Evolutionary conservation across 306 rosid genomes (phyloP), one percentile per base, ranked within the genome.

Genomic region (Vicia sativa): DNA sequence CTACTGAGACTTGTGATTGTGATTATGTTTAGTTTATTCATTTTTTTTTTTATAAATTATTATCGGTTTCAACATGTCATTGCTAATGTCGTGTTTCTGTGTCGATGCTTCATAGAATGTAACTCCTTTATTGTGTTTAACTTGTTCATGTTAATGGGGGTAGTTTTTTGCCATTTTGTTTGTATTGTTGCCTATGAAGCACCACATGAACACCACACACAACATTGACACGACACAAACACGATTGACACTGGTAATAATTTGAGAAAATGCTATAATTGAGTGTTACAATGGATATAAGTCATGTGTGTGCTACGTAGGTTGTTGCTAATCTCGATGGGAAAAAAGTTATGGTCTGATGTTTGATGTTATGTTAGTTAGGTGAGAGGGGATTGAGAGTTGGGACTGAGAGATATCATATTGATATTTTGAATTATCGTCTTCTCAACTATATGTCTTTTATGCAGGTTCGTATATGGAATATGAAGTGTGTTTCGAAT

Each of bases 381-480:
- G 61, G 44, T 41, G 59, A 13, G 29, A 31, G 59, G 73, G 41
- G 56, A 42, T 34, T 69, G 53, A 61, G 62, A 29, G 19, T 41
- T 50, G 45, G 44, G 57, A 37, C n/a, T 6, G 4, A 63, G 39
- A 43, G 65, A 28, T 13, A 12, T 54, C 9, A 10, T 55, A 43
- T 13, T 68, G 39, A n/a, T 62, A 6, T 62, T 62, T 64, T 0
- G 14, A 9, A 26, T 26, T 9, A 26, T 64, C 10, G 11, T 31
- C 42, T 26, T 44, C 41, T 44, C 37, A 6, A 59, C 65, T 25
- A 42, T 38, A 43, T 61, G 41, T 76, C n/a, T n/a, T 70, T 61
- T 59, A 29, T 72, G 72, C 76, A 95, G 99, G 99, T 90, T 72
- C 95, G 99, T 28, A 89, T 95, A 85, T 95, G 99, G 99, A 90